Evolutionary conservation across 768 basidiomycete species (phyloP).

Genomic region (Termitomyces sp.): DNA sequence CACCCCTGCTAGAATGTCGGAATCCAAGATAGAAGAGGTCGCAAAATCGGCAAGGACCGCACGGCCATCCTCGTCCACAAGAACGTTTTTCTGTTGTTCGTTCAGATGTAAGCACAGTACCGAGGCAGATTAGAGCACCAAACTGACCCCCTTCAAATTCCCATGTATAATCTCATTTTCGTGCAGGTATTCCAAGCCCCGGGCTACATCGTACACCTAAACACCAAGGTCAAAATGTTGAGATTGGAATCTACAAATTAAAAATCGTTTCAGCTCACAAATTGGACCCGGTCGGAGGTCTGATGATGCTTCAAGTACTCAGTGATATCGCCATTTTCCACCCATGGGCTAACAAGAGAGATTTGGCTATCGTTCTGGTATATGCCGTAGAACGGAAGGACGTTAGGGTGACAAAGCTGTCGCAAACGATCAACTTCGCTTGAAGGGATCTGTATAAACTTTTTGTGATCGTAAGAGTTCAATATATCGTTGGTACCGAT

Average conservation of each 20-base stretch:
- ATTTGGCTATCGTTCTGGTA: not conserved
- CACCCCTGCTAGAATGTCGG: not conserved
- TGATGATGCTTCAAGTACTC: not conserved
- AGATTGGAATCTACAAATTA: not conserved
- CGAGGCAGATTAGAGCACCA: not conserved
- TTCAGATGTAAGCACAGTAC: not conserved
- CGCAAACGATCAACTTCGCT: not conserved
- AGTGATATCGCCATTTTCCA: not conserved
- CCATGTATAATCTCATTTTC: not conserved
- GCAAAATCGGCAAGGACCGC: not conserved
- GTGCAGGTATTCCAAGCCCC: not conserved
- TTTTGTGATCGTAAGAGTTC: not conserved
- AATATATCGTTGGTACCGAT: not conserved
- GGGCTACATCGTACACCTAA: not conserved
- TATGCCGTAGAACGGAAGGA: slow-evolving; percentile 3
- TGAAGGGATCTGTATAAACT: not conserved
- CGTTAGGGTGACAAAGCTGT: not conserved
- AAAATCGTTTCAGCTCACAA: not conserved
- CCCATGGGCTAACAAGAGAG: not conserved
- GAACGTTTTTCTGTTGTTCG: not conserved
- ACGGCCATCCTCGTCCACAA: not conserved
- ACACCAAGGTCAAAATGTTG: not conserved
- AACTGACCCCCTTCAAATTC: not conserved
- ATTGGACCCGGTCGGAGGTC: not conserved
- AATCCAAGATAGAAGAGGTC: not conserved